phyloP scores from a whole-genome alignment of 2,329 filamentous ascomycete species.

The Elsinoe arachidis region DNA sequence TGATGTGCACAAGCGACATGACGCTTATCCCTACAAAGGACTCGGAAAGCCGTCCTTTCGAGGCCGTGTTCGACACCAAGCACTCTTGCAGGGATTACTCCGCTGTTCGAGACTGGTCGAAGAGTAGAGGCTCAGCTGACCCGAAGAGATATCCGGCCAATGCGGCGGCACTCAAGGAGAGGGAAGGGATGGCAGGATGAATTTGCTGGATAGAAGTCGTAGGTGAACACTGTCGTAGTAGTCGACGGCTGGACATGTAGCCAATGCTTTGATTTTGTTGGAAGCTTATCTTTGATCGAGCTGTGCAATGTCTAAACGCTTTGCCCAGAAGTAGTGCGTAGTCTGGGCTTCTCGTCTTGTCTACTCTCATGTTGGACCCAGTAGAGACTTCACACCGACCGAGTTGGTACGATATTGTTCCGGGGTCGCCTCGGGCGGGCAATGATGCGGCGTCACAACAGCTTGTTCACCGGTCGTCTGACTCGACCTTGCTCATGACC shows the following conservation, averaged over 20 bases:
- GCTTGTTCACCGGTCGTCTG: too few relatives aligned
- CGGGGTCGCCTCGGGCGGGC: too few relatives aligned
- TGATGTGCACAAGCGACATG: slow-evolving; percentile 3
- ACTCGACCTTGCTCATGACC: too few relatives aligned
- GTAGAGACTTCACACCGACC: too few relatives aligned
- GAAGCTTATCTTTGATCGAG: too few relatives aligned
- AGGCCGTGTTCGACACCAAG: background rate
- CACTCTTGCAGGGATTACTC: slow-evolving; percentile 4
- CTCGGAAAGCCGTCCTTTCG: slow-evolving; percentile 3
- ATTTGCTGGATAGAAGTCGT: background rate
- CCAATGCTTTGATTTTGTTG: too few relatives aligned
- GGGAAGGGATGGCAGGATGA: background rate
- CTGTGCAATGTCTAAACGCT: too few relatives aligned
- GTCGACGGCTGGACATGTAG: background rate
- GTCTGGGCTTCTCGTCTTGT: too few relatives aligned
- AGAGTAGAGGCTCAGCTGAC: background rate
- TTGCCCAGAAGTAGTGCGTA: too few relatives aligned
- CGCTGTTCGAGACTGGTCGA: background rate
- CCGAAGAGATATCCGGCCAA: background rate
- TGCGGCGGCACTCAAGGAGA: background rate
- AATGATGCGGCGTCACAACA: too few relatives aligned
- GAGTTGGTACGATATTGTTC: too few relatives aligned
- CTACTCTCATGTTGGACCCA: too few relatives aligned
- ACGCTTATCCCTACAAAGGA: background rate
- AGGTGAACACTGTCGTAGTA: background rate